Conservation (phyloP, 2,329 filamentous ascomycete genomes). For the Nothopassalora personata region DNA sequence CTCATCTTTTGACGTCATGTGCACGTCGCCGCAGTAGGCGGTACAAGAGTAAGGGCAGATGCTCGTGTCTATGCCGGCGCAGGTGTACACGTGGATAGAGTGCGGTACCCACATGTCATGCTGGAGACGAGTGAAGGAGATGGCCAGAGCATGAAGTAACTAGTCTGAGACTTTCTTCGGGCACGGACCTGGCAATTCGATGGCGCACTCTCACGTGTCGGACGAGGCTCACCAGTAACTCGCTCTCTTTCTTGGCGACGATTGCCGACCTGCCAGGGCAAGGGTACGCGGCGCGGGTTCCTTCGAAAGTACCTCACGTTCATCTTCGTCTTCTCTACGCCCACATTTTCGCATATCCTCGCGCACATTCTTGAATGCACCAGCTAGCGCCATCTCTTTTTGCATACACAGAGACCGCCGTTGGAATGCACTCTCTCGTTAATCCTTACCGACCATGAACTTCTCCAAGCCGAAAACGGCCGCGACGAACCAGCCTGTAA, state of each 20-base stretch:
- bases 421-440: background rate
- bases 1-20: conserved; percentile 2
- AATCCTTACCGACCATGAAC: conserved; percentile 21
- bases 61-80: background rate
- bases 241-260: background rate
- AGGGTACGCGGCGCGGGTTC: too few relatives aligned
- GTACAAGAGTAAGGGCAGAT: background rate
- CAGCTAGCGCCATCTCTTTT: background rate
- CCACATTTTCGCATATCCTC: background rate
- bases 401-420: background rate
- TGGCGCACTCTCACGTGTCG: background rate
- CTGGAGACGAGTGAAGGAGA: background rate
- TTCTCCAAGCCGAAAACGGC: conserved; percentile 19
- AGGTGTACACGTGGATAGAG: background rate
- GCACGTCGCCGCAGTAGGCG: background rate
- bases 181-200: background rate
- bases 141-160: background rate
- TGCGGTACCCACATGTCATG: background rate
- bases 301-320: background rate
- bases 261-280: background rate
- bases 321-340: too few relatives aligned
- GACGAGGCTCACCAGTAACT: too few relatives aligned
- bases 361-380: conserved; percentile 2
- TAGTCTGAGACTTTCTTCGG: background rate
- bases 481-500: conserved; percentile 18